Base-by-base conservation (phyloP, 75 land plant species). In the Ceratopteris richardii region DNA sequence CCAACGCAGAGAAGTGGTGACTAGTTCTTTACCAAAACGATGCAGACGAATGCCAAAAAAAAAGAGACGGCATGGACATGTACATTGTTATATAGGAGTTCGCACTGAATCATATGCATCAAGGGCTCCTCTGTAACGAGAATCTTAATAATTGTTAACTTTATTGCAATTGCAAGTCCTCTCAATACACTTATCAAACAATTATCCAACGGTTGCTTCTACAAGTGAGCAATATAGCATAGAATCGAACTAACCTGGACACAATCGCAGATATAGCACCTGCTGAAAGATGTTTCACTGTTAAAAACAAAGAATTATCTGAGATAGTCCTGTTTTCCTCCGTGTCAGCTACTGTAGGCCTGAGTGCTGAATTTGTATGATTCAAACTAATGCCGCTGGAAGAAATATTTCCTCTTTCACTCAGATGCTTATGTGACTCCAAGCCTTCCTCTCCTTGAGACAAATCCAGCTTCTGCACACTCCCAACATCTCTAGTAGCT, bases 241-340 rank as follows among this genome's bases (percentile, higher is more conserved):
- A n/a, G n/a, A n/a, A n/a, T n/a, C n/a, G n/a, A n/a, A n/a, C 25
- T 3, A 9, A 84, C 91, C 91, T 87, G 7, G 91, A 84, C 30
- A 87, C 81, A 79, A 84, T 80, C 31, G 91, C 91, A 22, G 91
- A 77, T n/a, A 87, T 66, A 39, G 88, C 91, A 0, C 91, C 91
- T 26, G 91, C 75, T 79, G 84, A 79, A 9, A 87, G 68, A 78
- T 87, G 91, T 71, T 84, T 87, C 13, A 88, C 70, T 18, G 88
- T 81, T 33, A 84, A 80, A 25, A 83, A 29, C 13, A 87, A 84
- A 21, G 48, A 17, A 46, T 46, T 46, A 7, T 46, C 21, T 20
- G 21, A 5, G 17, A n/a, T 14, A 4, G 1, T 20, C 48, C 48
- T 46, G n/a, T 14, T 14, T 46, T 46, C 48, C 17, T 17, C n/a